Evolutionary conservation across 169 alveolate species (phyloP), one percentile per base, ranked within the genome.

Genomic region (Plasmodium billcollinsi): DNA sequence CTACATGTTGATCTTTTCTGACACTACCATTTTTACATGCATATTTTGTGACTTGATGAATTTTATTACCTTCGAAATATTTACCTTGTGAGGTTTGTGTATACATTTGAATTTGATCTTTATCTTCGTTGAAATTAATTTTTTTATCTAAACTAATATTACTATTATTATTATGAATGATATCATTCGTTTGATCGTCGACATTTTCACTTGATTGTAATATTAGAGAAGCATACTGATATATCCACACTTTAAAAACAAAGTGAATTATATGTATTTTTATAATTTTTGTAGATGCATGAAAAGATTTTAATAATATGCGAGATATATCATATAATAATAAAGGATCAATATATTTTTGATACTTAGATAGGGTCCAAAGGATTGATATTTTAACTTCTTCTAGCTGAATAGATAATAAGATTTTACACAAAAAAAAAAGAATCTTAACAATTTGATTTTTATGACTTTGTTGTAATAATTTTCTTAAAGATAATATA

Each of bases 351-450:
- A 66, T 29, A 26, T n/a, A 66, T 14, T 65, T 65, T 59, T 78
- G 89, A 26, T 78, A 78, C 12, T 78, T 78, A 2, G 89, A 33
- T 45, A 78, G 26, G 2, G 76, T 78, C 78, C 89, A 78, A 47
- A 78, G 33, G 0, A 78, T 45, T 9, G 89, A 78, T n/a, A 45
- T 45, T 66, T 66, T 50, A 0, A 78, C 89, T 11, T 78, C 72
- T 5, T 20, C n/a, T 59, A 71, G 6, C 6, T 52, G 56, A 50
- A 78, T 54, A 20, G 29, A 15, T 65, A 66, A 65, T 47, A 78
- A 78, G 7, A 78, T 78, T 18, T 70, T 67, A 2, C 21, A 49
- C 6, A 78, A 29, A 59, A 78, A 78, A 59, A 66, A 65, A 0
- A 8, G 52, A 18, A 78, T 78, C 20, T 66, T 3, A 12, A 15